Base-by-base conservation (phyloP, 768 basidiomycete species). In the Termitomyces sp. region DNA sequence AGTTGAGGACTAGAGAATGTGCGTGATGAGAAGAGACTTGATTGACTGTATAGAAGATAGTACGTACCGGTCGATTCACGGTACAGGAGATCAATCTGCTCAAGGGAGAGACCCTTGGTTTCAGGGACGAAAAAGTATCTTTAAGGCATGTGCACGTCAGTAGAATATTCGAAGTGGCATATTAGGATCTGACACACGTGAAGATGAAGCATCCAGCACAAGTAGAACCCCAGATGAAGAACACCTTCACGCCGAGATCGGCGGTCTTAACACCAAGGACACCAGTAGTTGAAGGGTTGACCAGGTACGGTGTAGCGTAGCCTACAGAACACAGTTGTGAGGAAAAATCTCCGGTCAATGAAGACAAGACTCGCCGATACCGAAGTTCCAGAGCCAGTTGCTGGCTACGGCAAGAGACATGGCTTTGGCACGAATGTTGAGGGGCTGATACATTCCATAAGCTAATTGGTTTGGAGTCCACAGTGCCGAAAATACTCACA, bases 331-430 rank as follows among this genome's bases (percentile, higher is more conserved):
- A 34, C 9, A n/a, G 12, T 28, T 11, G 21, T 49, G 17, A 51
- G 37, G 14, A 34, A 21, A 32, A 25, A 14, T 34, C 23, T n/a
- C 25, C 5, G 21, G n/a, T 19, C 8, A 30, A 11, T n/a, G 19
- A 68, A 53, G 59, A 70, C 68, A 69, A 23, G 75, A 76, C 69
- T 77, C 75, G 63, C 79, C 79, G 65, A 91, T 86, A 60, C 74
- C 86, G 60, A 86, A 89, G 72, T 93, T 92, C 85, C 86, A 91
- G 50, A 89, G 72, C 84, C 84, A 85, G 75, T 85, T 87, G 56
- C 80, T 82, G 7, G 86, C 86, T 52, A 81, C 79, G n/a, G 86
- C 82, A 58, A 93, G 80, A 11, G 82, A 88, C 76, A 94, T 86
- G 55, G 82, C 88, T 74, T 91, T 90, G 39, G 89, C 86, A 69